These are phyloP conservation scores for Lonicera japonica DNA, from an alignment of 129 eudicot species.

Conservation along the genomic window DNA sequence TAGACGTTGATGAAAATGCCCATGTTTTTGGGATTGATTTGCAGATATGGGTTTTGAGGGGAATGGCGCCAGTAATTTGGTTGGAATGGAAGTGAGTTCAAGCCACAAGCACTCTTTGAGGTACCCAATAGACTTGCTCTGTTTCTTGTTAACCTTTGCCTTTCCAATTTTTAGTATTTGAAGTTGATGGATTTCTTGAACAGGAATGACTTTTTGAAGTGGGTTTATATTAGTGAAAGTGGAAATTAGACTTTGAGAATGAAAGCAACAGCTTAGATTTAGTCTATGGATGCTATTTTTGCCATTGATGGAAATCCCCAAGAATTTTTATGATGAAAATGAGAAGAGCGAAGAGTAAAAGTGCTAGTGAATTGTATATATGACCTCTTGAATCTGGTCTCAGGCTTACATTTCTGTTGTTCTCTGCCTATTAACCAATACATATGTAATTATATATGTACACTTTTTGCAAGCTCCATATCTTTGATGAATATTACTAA, in stretches of 20 bases:
- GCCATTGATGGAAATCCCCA: slow-evolving; percentile 1
- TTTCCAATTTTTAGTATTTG: slow-evolving; percentile 15
- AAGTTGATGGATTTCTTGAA: slow-evolving; percentile 28
- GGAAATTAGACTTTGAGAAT: not conserved
- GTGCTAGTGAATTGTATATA: too few relatives aligned
- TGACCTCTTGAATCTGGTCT: not conserved
- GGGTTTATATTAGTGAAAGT: not conserved
- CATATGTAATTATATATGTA: too few relatives aligned
- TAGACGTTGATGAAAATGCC: not conserved
- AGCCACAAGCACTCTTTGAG: slow-evolving; percentile 68
- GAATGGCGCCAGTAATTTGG: slow-evolving; percentile 39
- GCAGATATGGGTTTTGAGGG: slow-evolving; percentile 61
- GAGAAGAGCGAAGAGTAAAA: not conserved
- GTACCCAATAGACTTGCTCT: slow-evolving; percentile 25
- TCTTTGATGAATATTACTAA: not conserved
- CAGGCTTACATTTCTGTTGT: not conserved
- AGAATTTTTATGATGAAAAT: not conserved
- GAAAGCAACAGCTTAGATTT: not conserved
- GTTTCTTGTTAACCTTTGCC: not conserved
- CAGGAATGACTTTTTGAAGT: slow-evolving; percentile 6
- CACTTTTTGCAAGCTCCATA: not conserved
- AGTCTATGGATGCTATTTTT: not conserved
- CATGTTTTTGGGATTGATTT: slow-evolving; percentile 11
- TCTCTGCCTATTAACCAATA: not conserved
- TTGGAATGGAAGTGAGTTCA: slow-evolving; percentile 36